Evolutionary conservation across 495 filamentous ascomycete genomes (phyloP).

Genomic region (Penicillium argentinense): DNA sequence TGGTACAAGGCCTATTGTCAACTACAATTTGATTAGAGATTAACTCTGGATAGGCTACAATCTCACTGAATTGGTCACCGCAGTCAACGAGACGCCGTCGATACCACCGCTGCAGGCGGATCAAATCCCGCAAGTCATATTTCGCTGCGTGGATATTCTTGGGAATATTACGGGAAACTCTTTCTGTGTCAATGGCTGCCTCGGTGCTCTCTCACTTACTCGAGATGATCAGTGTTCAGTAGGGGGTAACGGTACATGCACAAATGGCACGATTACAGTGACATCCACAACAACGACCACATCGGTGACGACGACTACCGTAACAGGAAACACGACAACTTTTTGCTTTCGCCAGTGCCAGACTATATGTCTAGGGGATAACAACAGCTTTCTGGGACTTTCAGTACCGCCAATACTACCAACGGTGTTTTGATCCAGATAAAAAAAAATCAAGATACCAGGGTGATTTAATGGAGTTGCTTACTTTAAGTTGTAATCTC

Average conservation of each 20-base stretch:
- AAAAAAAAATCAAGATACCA: not conserved
- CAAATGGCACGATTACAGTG: conserved; percentile 4
- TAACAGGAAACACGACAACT: not conserved
- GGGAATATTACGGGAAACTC: conserved; percentile 18
- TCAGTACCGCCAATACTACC: not conserved
- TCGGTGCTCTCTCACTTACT: conserved; percentile 2
- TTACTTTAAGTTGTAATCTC: too few species aligned
- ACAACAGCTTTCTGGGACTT: not conserved
- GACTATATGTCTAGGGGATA: conserved; percentile 13
- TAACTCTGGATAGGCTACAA: conserved; percentile 10
- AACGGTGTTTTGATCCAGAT: not conserved
- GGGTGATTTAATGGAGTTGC: not conserved
- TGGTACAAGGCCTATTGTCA: conserved; percentile 6
- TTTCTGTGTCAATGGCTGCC: conserved; percentile 16
- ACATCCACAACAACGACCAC: not conserved
- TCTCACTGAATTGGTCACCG: conserved; percentile 11
- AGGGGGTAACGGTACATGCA: conserved; percentile 1
- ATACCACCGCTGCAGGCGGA: conserved; percentile 13
- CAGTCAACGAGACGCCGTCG: conserved; percentile 17
- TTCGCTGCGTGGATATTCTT: conserved; percentile 17
- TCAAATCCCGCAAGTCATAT: conserved; percentile 19
- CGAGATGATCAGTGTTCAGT: conserved; percentile 15
- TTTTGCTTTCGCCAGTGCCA: conserved; percentile 7
- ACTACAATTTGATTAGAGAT: not conserved
- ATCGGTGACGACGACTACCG: conserved; percentile 3